Conservation (phyloP, 2,329 filamentous ascomycete species). For the Clathrospora elynae region DNA sequence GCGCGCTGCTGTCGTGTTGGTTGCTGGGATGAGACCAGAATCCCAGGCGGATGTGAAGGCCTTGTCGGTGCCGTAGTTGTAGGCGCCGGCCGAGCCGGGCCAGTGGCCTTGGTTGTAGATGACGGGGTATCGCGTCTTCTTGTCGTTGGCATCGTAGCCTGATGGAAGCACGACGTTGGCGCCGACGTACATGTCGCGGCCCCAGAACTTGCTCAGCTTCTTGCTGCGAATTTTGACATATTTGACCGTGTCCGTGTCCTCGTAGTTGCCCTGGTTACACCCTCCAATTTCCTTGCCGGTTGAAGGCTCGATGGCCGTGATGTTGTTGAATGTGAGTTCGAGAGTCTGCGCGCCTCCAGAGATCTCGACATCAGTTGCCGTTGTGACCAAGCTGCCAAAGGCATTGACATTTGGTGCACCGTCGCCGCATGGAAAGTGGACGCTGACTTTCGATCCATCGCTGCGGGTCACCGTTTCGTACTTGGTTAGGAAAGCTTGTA, state of each 20-base stretch:
- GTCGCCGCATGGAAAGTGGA: slow-evolving; percentile 48
- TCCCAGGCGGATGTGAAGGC: slow-evolving; percentile 39
- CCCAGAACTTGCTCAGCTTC: slow-evolving; percentile 46
- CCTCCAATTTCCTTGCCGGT: slow-evolving; percentile 46
- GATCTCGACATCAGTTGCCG: slow-evolving; percentile 31
- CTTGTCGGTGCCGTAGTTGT: slow-evolving; percentile 22
- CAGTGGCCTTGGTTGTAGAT: slow-evolving; percentile 47
- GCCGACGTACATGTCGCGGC: slow-evolving; percentile 46
- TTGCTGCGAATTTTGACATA: slow-evolving; percentile 48
- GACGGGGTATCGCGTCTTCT: slow-evolving; percentile 41
- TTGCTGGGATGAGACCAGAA: slow-evolving; percentile 36
- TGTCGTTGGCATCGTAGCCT: slow-evolving; percentile 43
- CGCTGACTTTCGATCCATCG: slow-evolving; percentile 44
- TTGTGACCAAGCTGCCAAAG: slow-evolving; percentile 39
- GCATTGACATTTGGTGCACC: slow-evolving; percentile 38
- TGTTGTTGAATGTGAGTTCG: slow-evolving; percentile 39
- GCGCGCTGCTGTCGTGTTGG: slow-evolving; percentile 30
- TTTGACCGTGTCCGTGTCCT: slow-evolving; percentile 41
- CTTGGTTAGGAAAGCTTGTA: slow-evolving; percentile 45
- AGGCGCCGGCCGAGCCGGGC: slow-evolving; percentile 32
- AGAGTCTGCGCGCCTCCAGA: slow-evolving; percentile 37
- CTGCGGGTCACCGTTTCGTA: slow-evolving; percentile 46
- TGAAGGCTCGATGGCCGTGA: slow-evolving; percentile 29
- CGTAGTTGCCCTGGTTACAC: slow-evolving; percentile 49
- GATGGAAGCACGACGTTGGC: slow-evolving; percentile 45